A percentile compares a stretch with the other conserved stretches of the same genome.
Conservation (phyloP, 768 basidiomycete species). For the Calvatia gigantea region DNA sequence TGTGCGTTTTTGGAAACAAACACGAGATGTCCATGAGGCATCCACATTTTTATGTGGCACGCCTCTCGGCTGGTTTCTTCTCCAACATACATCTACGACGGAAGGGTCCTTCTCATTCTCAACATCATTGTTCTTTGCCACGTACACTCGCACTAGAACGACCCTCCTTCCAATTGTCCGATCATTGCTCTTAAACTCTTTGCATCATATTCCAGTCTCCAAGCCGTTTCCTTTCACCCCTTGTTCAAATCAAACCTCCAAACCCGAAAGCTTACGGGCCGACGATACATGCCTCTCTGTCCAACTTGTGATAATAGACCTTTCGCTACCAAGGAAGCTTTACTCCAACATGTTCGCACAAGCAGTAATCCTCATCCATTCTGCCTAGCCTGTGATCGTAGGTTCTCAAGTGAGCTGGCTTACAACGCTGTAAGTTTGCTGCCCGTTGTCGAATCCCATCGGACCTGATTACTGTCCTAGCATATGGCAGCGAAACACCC, state of each 20-base stretch:
- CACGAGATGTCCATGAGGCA: slow-evolving; percentile 11
- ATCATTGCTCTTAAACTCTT: slow-evolving; percentile 8
- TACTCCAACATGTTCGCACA: slow-evolving; percentile 35
- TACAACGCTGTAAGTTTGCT: slow-evolving; percentile 31
- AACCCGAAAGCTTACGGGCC: background rate
- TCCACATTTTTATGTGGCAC: slow-evolving; percentile 8
- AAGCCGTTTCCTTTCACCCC: background rate
- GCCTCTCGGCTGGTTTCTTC: slow-evolving; percentile 5
- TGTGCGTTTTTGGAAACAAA: slow-evolving; percentile 10
- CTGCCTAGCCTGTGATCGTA: slow-evolving; percentile 30
- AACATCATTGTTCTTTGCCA: background rate
- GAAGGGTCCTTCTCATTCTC: background rate
- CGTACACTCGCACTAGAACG: background rate
- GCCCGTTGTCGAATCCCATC: background rate
- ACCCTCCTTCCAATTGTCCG: slow-evolving; percentile 2
- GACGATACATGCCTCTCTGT: slow-evolving; percentile 30
- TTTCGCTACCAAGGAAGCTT: slow-evolving; percentile 33
- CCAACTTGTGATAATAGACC: slow-evolving; percentile 31
- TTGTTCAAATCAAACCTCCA: background rate
- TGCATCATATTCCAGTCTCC: slow-evolving; percentile 4
- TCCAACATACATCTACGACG: slow-evolving; percentile 7
- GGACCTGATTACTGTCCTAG: slow-evolving; percentile 19
- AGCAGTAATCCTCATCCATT: slow-evolving; percentile 32
- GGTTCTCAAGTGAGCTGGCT: slow-evolving; percentile 32
- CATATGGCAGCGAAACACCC: slow-evolving; percentile 41